Evolutionary conservation across 148 eudicot species (phyloP).

Genomic region (Cornus florida): DNA sequence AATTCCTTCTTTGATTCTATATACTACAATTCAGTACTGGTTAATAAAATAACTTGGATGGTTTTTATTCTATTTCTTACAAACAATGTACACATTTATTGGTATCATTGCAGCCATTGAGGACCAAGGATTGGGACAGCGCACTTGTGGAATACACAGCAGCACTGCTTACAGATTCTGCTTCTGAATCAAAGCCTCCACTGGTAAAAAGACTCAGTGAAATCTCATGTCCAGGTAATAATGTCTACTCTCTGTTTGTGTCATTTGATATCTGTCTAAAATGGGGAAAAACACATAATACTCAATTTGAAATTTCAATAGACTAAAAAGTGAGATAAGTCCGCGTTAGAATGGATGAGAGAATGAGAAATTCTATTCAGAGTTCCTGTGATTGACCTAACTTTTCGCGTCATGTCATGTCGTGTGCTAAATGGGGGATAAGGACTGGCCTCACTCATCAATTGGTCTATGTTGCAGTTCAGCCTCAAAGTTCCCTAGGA

Average conservation of each 20-base stretch:
- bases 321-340: neutral
- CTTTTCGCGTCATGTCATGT: neutral
- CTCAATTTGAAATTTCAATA: neutral
- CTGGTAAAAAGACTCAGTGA: constrained; percentile 52
- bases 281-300: neutral
- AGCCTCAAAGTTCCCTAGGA: neutral
- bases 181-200: constrained; percentile 55
- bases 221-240: constrained; percentile 85
- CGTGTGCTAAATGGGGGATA: neutral
- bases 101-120: constrained; percentile 61
- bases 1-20: neutral
- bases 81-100: neutral
- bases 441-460: neutral
- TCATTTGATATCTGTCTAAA: neutral
- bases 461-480: neutral
- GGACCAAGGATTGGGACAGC: constrained; percentile 81
- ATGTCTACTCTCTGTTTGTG: neutral
- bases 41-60: neutral
- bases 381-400: neutral
- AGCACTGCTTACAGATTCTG: constrained; percentile 69
- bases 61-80: neutral
- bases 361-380: neutral
- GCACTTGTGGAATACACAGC: constrained; percentile 71
- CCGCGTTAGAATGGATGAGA: too few species aligned
- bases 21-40: neutral